Evolutionary conservation across 2,329 filamentous ascomycete genomes (phyloP).

Genomic region (Colletotrichum eleusines): DNA sequence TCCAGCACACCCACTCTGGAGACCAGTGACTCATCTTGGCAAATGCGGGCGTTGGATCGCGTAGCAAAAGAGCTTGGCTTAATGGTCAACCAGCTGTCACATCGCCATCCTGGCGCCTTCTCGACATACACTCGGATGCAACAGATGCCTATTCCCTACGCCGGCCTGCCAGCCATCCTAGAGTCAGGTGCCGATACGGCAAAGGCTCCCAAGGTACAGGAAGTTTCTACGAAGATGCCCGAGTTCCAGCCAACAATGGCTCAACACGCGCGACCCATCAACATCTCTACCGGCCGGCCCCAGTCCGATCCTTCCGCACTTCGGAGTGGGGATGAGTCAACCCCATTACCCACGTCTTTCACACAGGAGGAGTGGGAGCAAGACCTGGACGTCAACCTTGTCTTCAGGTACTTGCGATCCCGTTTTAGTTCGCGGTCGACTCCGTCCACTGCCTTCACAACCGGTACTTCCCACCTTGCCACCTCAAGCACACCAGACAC

Average conservation of each 20-base stretch:
- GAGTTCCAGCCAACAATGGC: conserved; percentile 64
- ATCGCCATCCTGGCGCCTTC: conserved; percentile 88
- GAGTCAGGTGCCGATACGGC: conserved; percentile 57
- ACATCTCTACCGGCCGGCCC: conserved; percentile 50
- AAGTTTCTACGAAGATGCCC: conserved; percentile 62
- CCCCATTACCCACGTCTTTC: conserved; percentile 52
- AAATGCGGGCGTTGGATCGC: conserved; percentile 82
- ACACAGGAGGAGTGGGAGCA: conserved; percentile 92
- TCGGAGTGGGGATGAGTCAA: conserved; percentile 33
- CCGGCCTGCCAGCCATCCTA: conserved; percentile 77
- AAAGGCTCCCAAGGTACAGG: conserved; percentile 54
- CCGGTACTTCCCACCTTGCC: conserved; percentile 61
- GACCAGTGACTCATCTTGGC: conserved; percentile 69
- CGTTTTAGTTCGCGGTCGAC: conserved; percentile 72
- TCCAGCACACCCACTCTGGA: conserved; percentile 47
- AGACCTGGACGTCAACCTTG: conserved; percentile 89
- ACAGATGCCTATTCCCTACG: conserved; percentile 78
- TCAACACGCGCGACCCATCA: conserved; percentile 52
- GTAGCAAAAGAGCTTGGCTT: conserved; percentile 89
- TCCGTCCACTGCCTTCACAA: conserved; percentile 55
- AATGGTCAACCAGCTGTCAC: conserved; percentile 82
- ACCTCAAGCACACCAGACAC: conserved; percentile 70
- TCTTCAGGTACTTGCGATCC: conserved; percentile 87
- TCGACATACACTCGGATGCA: conserved; percentile 79
- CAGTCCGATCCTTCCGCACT: conserved; percentile 39